A percentile compares a stretch with the other conserved stretches of the same genome.
These are phyloP conservation scores for Cymbopogon citratus DNA, from an alignment of 176 grass and related monocot genomes.

Conservation along the genomic window DNA sequence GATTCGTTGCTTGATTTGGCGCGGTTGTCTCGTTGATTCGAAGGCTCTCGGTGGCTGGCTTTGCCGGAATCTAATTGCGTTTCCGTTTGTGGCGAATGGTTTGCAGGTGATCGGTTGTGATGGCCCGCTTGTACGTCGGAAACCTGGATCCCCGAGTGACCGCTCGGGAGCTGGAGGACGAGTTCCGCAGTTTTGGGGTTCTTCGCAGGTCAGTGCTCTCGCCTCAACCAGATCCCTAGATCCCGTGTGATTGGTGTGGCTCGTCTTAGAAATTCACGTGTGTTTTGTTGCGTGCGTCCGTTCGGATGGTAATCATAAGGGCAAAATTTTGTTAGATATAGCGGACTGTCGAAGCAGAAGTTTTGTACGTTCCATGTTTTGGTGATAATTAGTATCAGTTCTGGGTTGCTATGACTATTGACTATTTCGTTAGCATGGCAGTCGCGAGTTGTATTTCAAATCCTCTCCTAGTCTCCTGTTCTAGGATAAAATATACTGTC, in stretches of 20 bases:
- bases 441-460: neutral
- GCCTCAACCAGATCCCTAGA: neutral
- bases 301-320: neutral
- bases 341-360: neutral
- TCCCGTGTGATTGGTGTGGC: neutral
- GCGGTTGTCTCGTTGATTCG: neutral
- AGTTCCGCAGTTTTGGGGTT: slow-evolving; percentile 75
- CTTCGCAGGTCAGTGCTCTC: slow-evolving; percentile 53
- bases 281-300: too few relatives aligned
- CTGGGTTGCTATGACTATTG: neutral
- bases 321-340: neutral
- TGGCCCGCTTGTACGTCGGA: slow-evolving; percentile 79
- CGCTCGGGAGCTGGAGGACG: slow-evolving; percentile 69
- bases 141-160: slow-evolving; percentile 60
- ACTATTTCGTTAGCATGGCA: neutral
- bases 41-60: neutral
- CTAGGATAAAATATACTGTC: neutral
- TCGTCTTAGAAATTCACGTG: neutral
- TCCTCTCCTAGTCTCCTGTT: neutral
- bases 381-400: neutral
- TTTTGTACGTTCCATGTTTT: neutral
- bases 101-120: slow-evolving; percentile 19
- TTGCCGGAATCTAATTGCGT: neutral
- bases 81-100: neutral
- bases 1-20: neutral